Evolutionary conservation across 495 filamentous ascomycete genomes (phyloP), one percentile per base, ranked within the genome.

Genomic region (Penicillium antarcticum): DNA sequence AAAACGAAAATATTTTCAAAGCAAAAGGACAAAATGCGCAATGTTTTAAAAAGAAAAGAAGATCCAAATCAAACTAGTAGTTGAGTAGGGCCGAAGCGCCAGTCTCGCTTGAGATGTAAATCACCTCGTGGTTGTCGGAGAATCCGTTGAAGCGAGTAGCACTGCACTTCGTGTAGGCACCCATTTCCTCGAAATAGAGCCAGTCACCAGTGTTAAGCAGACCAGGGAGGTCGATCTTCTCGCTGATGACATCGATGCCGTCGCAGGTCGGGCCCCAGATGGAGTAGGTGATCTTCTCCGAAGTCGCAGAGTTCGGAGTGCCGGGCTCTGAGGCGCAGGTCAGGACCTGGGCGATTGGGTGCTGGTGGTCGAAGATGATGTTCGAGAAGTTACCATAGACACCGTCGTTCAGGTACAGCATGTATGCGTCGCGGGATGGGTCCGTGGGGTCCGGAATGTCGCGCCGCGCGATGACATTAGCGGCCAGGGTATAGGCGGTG

Each of bases 111-210:
- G 86, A 92, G 53, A 97, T 85, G 65, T 97, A 97, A 61, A 97
- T 84, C 56, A 94, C 87, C 60, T 96, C 87, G 62, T 97, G 92
- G 58, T 84, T 81, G 68, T 97, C 87, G 41, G 84, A 87, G 73
- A 97, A 97, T n/a, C 94, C 94, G 62, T 99, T 99, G 88, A 99
- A 99, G 48, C 84, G 83, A 48, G 94, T 97, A 56, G 94, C 92
- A 36, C 91, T 97, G 77, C 91, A 96, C 77, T 86, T 92, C 59
- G 94, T 96, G 68, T 99, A 99, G 45, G 94, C 94, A 44, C 94
- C 94, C 94, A 99, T 99, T 33, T 96, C 83, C 74, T 95, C 89
- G 63, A 97, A 99, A 69, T 94, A 97, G 14, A 99, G 77, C 94
- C 94, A 99, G 67, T 99, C 94, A 26, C 92, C 92, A 12, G 92